Percentiles rank a stretch among this genome's conserved stretches.
phyloP scores from a whole-genome alignment of 1,139 yeast genomes.

The Pichia sp. region DNA sequence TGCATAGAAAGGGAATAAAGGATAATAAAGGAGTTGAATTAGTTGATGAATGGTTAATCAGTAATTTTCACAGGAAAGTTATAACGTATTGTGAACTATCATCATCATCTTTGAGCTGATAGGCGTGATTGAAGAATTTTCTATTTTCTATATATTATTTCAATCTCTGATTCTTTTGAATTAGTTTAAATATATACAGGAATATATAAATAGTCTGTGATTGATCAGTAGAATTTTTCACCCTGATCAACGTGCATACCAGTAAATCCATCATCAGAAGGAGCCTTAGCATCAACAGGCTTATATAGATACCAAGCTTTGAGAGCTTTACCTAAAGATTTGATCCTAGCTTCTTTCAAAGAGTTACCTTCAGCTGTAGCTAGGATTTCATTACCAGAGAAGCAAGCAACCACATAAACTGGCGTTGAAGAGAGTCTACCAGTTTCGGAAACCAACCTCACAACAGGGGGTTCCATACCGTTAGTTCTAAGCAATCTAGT shows the following conservation, averaged over 20 bases:
- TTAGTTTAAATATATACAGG: slow-evolving; percentile 1
- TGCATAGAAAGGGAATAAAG: slow-evolving; percentile 11
- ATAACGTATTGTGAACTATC: slow-evolving; percentile 3
- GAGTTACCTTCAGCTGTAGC: slow-evolving; percentile 98
- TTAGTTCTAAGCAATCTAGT: slow-evolving; percentile 73
- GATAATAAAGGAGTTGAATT: slow-evolving; percentile 19
- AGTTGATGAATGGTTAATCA: slow-evolving; percentile 22
- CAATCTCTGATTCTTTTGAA: not conserved
- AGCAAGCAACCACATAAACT: slow-evolving; percentile 85
- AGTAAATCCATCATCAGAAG: slow-evolving; percentile 51
- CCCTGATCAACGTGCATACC: slow-evolving; percentile 46
- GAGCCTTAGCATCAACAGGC: slow-evolving; percentile 56
- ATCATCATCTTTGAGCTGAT: too few relatives aligned
- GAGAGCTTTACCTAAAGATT: slow-evolving; percentile 87
- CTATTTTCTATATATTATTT: not conserved
- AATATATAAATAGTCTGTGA: not conserved
- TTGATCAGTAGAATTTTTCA: slow-evolving; percentile 34
- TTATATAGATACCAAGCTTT: slow-evolving; percentile 88
- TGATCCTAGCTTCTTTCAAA: slow-evolving; percentile 80
- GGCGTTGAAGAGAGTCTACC: slow-evolving; percentile 85
- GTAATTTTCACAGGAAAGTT: slow-evolving; percentile 17
- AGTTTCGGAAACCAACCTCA: slow-evolving; percentile 84
- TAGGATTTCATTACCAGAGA: slow-evolving; percentile 70
- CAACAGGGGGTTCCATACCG: slow-evolving; percentile 65
- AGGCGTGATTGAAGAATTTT: not conserved